Conservation (phyloP, 2,329 filamentous ascomycete species). For the Pseudogymnoascus sp. region DNA sequence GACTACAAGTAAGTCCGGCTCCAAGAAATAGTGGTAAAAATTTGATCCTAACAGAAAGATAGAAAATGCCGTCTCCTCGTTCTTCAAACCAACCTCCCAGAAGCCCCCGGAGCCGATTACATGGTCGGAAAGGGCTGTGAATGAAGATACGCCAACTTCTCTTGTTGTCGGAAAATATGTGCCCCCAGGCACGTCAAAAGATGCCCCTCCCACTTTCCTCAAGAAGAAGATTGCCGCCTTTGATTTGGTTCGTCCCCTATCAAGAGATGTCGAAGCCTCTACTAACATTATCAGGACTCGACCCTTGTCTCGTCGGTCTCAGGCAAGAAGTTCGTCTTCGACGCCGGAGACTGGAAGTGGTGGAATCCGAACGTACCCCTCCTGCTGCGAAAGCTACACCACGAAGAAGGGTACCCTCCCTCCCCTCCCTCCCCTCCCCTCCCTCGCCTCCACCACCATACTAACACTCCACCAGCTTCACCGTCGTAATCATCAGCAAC, state of each 20-base stretch:
- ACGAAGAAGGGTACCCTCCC: constrained; percentile 52
- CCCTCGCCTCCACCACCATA: constrained; percentile 12
- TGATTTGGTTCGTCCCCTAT: constrained; percentile 44
- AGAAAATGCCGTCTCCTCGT: constrained; percentile 67
- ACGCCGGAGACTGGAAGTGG: constrained; percentile 85
- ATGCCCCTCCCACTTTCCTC: background rate
- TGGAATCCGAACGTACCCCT: constrained; percentile 67
- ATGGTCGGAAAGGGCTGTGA: constrained; percentile 59
- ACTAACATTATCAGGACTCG: constrained; percentile 53
- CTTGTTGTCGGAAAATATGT: constrained; percentile 69
- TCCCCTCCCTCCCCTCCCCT: constrained; percentile 10
- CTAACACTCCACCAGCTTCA: constrained; percentile 45
- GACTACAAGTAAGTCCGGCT: constrained; percentile 24
- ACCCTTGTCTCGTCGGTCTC: constrained; percentile 76
- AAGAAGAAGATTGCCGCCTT: constrained; percentile 60
- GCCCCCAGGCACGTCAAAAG: constrained; percentile 30
- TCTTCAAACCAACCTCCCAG: constrained; percentile 81
- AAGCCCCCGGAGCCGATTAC: constrained; percentile 68
- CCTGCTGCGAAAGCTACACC: constrained; percentile 56
- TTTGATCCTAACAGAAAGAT: constrained; percentile 13
- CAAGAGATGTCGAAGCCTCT: background rate
- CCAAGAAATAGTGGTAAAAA: background rate
- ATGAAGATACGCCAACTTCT: constrained; percentile 42
- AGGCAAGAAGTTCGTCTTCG: constrained; percentile 66
- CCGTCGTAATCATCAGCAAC: constrained; percentile 76